Evolutionary conservation across 768 basidiomycete genomes (phyloP), one percentile per base, ranked within the genome.

Genomic region (Serendipita sp.): DNA sequence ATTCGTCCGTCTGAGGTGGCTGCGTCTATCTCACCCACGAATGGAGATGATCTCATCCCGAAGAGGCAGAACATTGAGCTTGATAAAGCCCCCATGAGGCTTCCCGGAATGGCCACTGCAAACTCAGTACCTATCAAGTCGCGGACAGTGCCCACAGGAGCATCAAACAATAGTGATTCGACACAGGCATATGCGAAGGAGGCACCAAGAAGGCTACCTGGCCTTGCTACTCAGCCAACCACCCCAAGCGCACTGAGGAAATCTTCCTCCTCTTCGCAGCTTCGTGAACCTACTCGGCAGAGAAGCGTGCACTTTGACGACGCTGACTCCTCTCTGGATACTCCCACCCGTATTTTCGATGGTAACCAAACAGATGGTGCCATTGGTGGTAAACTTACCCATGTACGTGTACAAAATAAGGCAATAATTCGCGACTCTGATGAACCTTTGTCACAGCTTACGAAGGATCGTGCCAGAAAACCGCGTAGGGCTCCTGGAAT

Each of bases 401-500:
- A 58, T 58, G 53, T 58, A 20, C 11, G 53, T n/a, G 5, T n/a
- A 9, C 9, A 20, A 9, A 9, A 9, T 48, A 9, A 9, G 26
- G 9, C 7, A 9, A n/a, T 48, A n/a, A 48, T 20, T 20, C 26
- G 5, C n/a, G 7, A 28, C 7, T 38, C 38, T 38, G 38, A 20
- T n/a, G 5, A 48, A 20, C n/a, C n/a, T 20, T 9, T 20, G n/a
- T 9, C 30, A 70, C 71, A 90, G 88, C 86, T 84, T 58, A 88
- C 88, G 22, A 87, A 82, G 75, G 82, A 81, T 62, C 78, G 86
- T 70, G 83, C 82, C 51, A 82, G 79, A 73, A 85, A 83, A 71
- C 84, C 84, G 45, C 78, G 77, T 69, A 86, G 81, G 71, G 71
- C 69, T 5, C 24, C 44, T 48, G 45, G 26, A 48, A 14, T 14